phyloP scores from a whole-genome alignment of 176 grass and related monocot species.

The Stipa capillata region DNA sequence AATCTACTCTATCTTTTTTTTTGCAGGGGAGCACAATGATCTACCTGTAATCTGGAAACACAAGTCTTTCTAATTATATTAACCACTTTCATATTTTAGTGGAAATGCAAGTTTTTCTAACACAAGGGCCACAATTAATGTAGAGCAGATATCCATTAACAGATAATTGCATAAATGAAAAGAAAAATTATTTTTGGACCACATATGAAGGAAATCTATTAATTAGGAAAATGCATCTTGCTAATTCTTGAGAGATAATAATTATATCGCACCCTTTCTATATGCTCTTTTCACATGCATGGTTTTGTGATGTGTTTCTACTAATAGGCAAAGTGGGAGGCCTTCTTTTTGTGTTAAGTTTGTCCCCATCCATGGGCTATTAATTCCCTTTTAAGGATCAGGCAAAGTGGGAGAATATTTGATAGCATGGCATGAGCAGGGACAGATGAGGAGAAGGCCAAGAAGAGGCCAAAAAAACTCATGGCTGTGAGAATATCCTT shows the following conservation, averaged over 20 bases:
- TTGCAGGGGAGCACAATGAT: too few species aligned
- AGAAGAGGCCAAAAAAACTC: slow-evolving; percentile 59
- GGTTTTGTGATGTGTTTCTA: slow-evolving; percentile 20
- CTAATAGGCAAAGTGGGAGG: slow-evolving; percentile 42
- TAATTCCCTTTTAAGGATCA: slow-evolving; percentile 46
- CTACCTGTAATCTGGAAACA: not conserved
- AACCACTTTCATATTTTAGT: not conserved
- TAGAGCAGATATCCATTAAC: not conserved
- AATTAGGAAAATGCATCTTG: slow-evolving; percentile 11
- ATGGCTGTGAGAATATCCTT: slow-evolving; percentile 64
- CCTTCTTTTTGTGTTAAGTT: slow-evolving; percentile 30
- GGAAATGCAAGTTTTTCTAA: not conserved
- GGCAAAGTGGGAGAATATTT: slow-evolving; percentile 53
- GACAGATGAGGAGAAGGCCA: slow-evolving; percentile 40
- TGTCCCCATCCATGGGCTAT: slow-evolving; percentile 43
- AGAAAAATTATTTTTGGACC: not conserved
- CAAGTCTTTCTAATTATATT: not conserved
- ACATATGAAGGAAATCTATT: not conserved
- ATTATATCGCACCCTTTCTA: not conserved
- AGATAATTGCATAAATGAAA: not conserved
- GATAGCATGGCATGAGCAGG: slow-evolving; percentile 31
- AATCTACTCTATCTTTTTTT: too few species aligned
- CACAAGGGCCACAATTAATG: not conserved
- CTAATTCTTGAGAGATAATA: not conserved
- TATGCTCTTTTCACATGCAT: slow-evolving; percentile 31